Conservation (phyloP, 1,284 basidiomycete genomes). For the Ustilago xerochloae region DNA sequence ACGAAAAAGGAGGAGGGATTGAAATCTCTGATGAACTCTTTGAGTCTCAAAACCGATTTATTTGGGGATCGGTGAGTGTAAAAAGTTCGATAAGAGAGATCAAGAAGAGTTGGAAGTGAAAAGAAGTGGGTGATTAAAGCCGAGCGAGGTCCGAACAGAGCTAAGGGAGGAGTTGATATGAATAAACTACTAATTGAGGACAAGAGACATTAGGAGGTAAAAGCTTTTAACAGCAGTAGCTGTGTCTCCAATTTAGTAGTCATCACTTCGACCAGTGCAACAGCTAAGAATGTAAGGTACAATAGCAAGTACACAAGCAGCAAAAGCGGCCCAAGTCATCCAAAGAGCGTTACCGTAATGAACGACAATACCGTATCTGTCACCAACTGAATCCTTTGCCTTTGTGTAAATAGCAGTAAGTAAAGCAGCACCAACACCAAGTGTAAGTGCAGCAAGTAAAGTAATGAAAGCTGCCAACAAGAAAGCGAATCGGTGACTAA, state of each 20-base stretch:
- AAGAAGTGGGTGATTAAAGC: too few species aligned
- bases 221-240: too few species aligned
- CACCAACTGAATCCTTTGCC: slow-evolving; percentile 36
- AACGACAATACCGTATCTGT: slow-evolving; percentile 38
- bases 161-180: too few species aligned
- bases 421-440: slow-evolving; percentile 60
- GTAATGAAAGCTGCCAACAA: slow-evolving; percentile 55
- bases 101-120: background rate
- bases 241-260: slow-evolving; percentile 28
- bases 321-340: slow-evolving; percentile 62
- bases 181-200: too few species aligned
- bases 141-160: too few species aligned
- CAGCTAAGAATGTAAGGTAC: slow-evolving; percentile 52
- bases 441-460: slow-evolving; percentile 49
- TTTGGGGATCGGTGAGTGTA: background rate
- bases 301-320: slow-evolving; percentile 52
- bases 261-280: slow-evolving; percentile 47
- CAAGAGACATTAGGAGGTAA: too few species aligned
- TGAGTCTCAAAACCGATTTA: background rate
- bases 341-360: slow-evolving; percentile 63
- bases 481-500: slow-evolving; percentile 61
- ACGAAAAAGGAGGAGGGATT: background rate
- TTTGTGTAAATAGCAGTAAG: slow-evolving; percentile 61
- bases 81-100: background rate
- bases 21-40: background rate